Conservation (phyloP, 805 yeast species). For the Metschnikowia vanudenii region DNA sequence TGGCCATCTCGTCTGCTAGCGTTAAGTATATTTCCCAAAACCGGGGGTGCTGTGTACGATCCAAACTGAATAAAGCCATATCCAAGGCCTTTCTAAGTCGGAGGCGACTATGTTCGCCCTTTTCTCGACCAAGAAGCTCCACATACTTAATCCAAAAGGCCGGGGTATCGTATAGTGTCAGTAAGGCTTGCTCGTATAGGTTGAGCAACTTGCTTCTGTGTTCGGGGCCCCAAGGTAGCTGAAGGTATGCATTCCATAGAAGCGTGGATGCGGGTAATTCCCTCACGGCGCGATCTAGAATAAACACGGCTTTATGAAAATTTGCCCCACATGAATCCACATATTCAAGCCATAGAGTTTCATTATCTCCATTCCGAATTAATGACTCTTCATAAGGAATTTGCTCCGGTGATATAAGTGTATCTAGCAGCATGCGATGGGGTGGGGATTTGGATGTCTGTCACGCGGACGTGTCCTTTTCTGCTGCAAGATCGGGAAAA, state of each 20-base stretch:
- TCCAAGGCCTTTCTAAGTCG: constrained; percentile 37
- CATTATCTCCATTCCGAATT: constrained; percentile 11
- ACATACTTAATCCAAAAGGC: constrained; percentile 16
- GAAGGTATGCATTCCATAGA: constrained; percentile 20
- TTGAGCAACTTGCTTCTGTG: neutral
- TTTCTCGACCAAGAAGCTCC: constrained; percentile 1
- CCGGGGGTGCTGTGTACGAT: constrained; percentile 47
- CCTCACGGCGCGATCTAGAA: constrained; percentile 18
- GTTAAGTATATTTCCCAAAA: constrained; percentile 53
- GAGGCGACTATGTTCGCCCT: neutral
- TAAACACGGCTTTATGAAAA: constrained; percentile 9
- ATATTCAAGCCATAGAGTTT: constrained; percentile 20
- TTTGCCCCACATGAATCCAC: constrained; percentile 10
- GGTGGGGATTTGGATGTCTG: neutral
- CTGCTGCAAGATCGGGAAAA: too few species aligned
- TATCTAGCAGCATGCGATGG: constrained; percentile 11
- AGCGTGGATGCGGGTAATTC: constrained; percentile 17
- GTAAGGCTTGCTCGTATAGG: constrained; percentile 13
- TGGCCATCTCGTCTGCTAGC: constrained; percentile 41
- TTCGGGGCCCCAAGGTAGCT: constrained; percentile 13
- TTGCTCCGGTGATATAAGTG: constrained; percentile 10
- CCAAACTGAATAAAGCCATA: constrained; percentile 46
- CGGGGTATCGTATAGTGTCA: constrained; percentile 7
- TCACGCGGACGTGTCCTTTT: too few species aligned
- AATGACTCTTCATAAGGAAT: constrained; percentile 15